Evolutionary conservation across 2,329 filamentous ascomycete genomes (phyloP).

Genomic region (Neocatenulostroma microsporum): DNA sequence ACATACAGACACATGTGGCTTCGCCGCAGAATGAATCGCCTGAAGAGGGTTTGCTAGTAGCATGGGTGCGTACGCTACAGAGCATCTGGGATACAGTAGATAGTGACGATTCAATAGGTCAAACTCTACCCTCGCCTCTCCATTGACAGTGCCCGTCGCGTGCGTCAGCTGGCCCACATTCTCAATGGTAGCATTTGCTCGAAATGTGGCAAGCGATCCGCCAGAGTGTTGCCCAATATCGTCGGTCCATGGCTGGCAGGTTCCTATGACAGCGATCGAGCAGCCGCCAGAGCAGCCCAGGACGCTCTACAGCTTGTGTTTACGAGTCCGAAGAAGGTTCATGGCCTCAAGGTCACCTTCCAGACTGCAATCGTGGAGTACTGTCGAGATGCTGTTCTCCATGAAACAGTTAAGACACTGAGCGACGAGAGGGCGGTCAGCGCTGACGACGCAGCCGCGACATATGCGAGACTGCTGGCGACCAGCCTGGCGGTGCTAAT

Average conservation of each 20-base stretch:
- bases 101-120: conserved; percentile 48
- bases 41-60: conserved; percentile 76
- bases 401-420: conserved; percentile 71
- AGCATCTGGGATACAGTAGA: conserved; percentile 18
- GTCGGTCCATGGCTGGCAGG: conserved; percentile 89
- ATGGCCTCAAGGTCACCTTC: conserved; percentile 70
- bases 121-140: conserved; percentile 81
- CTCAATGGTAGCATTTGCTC: conserved; percentile 58
- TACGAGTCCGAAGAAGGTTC: conserved; percentile 68
- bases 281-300: conserved; percentile 65
- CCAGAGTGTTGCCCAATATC: conserved; percentile 65
- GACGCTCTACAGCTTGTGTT: conserved; percentile 72
- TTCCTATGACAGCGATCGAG: conserved; percentile 74
- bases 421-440: conserved; percentile 85
- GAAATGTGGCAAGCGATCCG: conserved; percentile 69
- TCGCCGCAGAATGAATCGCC: conserved; percentile 51
- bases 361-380: conserved; percentile 75
- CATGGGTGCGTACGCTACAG: conserved; percentile 59
- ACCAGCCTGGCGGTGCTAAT: conserved; percentile 50
- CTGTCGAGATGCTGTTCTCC: conserved; percentile 65
- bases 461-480: conserved; percentile 71
- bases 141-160: conserved; percentile 79
- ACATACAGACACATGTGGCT: conserved; percentile 61
- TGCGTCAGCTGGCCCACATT: conserved; percentile 76
- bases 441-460: conserved; percentile 74